phyloP scores from a whole-genome alignment of 225 moss, liverwort and hornwort genomes.

The Physcomitrium patens region DNA sequence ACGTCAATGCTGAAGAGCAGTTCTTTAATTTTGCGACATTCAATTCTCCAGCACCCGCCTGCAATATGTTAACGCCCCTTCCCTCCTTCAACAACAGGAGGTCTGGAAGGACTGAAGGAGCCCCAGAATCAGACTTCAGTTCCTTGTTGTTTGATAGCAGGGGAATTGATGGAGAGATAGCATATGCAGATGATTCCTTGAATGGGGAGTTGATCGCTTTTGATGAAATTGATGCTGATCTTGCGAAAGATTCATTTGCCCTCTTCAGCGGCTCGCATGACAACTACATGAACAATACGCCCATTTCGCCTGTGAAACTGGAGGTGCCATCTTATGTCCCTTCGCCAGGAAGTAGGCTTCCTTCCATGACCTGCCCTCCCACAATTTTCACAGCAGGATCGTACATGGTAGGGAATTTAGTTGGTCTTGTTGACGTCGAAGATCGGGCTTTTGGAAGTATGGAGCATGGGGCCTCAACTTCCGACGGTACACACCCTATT shows the following conservation, averaged over 20 bases:
- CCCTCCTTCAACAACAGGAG: constrained; percentile 68
- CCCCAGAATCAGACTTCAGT: constrained; percentile 78
- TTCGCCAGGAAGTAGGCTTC: constrained; percentile 63
- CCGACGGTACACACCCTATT: constrained; percentile 71
- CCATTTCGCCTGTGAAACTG: constrained; percentile 75
- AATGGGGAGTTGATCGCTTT: constrained; percentile 86
- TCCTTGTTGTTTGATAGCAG: constrained; percentile 73
- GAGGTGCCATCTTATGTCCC: constrained; percentile 65
- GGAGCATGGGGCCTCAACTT: constrained; percentile 88
- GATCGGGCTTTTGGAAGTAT: constrained; percentile 76
- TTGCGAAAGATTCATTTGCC: constrained; percentile 88
- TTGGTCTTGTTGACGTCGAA: constrained; percentile 78
- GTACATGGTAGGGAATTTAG: constrained; percentile 74
- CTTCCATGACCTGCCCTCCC: constrained; percentile 66
- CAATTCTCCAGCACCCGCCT: constrained; percentile 32
- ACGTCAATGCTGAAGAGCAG: constrained; percentile 69
- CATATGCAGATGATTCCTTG: constrained; percentile 76
- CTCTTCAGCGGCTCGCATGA: constrained; percentile 86
- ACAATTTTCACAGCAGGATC: constrained; percentile 75
- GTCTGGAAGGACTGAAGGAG: constrained; percentile 58
- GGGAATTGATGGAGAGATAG: constrained; percentile 71
- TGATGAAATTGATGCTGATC: constrained; percentile 90
- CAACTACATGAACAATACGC: constrained; percentile 72
- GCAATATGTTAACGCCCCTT: constrained; percentile 71
- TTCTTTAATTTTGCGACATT: constrained; percentile 65